Percentiles rank a stretch among this genome's conserved stretches.
phyloP scores from a whole-genome alignment of 352 stramenopile species.

The Pythium plurisporium region DNA sequence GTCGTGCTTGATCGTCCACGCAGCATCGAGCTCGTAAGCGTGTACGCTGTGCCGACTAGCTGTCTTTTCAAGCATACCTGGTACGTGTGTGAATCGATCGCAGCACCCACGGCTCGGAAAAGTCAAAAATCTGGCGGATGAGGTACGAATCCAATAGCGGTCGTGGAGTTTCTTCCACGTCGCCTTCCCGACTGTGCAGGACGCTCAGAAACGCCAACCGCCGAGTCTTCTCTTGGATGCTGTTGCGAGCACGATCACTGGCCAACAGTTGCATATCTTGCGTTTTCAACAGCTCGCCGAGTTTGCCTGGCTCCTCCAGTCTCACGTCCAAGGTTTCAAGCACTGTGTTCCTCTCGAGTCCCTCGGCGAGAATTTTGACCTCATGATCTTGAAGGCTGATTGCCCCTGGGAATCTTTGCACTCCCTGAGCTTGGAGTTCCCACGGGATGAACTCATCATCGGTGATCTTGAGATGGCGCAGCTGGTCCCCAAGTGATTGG shows the following conservation, averaged over 20 bases:
- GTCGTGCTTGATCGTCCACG: too few species aligned
- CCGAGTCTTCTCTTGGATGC: background rate
- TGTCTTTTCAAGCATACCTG: too few species aligned
- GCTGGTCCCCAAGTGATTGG: background rate
- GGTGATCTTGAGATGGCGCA: background rate
- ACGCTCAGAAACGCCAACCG: background rate
- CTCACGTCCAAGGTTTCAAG: background rate
- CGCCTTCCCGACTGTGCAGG: background rate
- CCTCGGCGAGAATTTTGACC: background rate
- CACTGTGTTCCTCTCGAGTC: background rate
- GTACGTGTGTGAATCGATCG: background rate
- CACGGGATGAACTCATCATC: background rate
- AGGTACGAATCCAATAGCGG: background rate
- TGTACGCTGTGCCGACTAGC: too few species aligned
- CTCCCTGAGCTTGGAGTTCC: too few species aligned
- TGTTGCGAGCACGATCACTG: background rate
- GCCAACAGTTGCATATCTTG: background rate
- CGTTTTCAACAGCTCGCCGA: background rate
- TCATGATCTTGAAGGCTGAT: background rate
- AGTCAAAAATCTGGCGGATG: background rate
- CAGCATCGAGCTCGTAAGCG: too few species aligned
- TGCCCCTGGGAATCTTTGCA: too few species aligned
- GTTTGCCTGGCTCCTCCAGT: background rate
- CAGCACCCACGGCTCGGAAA: background rate
- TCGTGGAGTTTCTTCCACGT: background rate